Conservation (phyloP, 2,329 filamentous ascomycete species). For the Sordariomycetes sp. region DNA sequence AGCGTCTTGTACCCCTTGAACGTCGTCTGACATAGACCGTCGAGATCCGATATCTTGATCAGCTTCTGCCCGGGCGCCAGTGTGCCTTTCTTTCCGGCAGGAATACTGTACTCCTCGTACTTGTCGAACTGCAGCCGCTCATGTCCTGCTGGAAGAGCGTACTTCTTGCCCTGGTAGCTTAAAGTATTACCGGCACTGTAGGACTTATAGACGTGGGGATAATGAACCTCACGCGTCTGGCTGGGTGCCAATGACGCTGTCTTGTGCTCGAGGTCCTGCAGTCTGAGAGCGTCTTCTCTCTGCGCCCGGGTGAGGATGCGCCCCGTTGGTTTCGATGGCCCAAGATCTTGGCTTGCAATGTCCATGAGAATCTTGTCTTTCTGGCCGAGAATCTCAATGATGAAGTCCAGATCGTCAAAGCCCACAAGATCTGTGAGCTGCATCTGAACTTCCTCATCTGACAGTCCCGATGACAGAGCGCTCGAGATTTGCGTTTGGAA, state of each 20-base stretch:
- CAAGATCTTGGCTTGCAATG: constrained; percentile 20
- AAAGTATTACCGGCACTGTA: constrained; percentile 81
- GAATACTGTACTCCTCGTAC: constrained; percentile 85
- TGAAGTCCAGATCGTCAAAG: constrained; percentile 86
- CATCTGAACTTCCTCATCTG: constrained; percentile 85
- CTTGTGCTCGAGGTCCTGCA: constrained; percentile 78
- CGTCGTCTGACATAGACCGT: constrained; percentile 81
- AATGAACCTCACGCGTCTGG: constrained; percentile 64
- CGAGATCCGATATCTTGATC: constrained; percentile 71
- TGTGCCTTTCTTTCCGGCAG: constrained; percentile 69
- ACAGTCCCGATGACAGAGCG: constrained; percentile 55
- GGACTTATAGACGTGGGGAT: constrained; percentile 87
- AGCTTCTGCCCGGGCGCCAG: constrained; percentile 66
- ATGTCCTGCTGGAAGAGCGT: constrained; percentile 69
- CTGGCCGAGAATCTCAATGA: constrained; percentile 80
- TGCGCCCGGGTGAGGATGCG: constrained; percentile 67
- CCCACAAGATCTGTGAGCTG: constrained; percentile 83
- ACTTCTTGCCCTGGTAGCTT: constrained; percentile 71
- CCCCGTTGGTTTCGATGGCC: constrained; percentile 14
- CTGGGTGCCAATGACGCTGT: constrained; percentile 59
- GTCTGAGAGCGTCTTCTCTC: constrained; percentile 67
- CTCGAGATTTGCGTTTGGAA: constrained; percentile 71
- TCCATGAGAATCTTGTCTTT: constrained; percentile 56
- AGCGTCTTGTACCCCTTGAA: constrained; percentile 90
- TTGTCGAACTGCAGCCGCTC: constrained; percentile 61